Percentiles rank a stretch among this genome's conserved stretches.
phyloP scores from a whole-genome alignment of 768 basidiomycete genomes.

The Lactarius deliciosus region DNA sequence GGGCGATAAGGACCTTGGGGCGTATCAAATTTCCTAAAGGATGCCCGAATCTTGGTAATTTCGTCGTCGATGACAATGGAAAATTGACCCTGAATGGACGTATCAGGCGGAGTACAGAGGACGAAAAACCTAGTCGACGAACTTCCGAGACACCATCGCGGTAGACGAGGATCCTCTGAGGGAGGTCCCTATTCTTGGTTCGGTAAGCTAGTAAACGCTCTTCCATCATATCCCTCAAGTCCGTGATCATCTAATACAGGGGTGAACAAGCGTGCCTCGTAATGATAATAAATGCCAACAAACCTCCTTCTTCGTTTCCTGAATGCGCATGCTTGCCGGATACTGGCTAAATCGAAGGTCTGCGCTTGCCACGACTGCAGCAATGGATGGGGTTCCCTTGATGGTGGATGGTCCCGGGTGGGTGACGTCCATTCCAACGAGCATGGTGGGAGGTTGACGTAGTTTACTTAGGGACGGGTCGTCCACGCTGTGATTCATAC shows the following conservation, averaged over 20 bases:
- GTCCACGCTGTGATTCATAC: constrained; percentile 51
- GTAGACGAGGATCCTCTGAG: constrained; percentile 51
- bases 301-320: constrained; percentile 71
- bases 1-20: constrained; percentile 43
- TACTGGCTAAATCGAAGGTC: constrained; percentile 49
- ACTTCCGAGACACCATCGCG: constrained; percentile 83
- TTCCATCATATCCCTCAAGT: constrained; percentile 49
- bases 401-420: constrained; percentile 77
- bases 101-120: not conserved
- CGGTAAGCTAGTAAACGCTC: constrained; percentile 46
- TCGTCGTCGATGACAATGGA: constrained; percentile 45
- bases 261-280: not conserved
- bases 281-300: not conserved
- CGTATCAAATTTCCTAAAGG: constrained; percentile 43
- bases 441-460: constrained; percentile 45
- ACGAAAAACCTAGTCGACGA: constrained; percentile 11
- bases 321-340: constrained; percentile 50
- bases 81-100: constrained; percentile 47
- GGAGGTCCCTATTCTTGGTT: constrained; percentile 40
- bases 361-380: constrained; percentile 52
- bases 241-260: constrained; percentile 45
- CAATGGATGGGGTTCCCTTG: constrained; percentile 52
- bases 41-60: constrained; percentile 43
- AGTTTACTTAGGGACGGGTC: constrained; percentile 42
- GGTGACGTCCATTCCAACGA: constrained; percentile 66